Base-by-base conservation (phyloP, 1,284 basidiomycete genomes). In the Irpex rosettiformis region DNA sequence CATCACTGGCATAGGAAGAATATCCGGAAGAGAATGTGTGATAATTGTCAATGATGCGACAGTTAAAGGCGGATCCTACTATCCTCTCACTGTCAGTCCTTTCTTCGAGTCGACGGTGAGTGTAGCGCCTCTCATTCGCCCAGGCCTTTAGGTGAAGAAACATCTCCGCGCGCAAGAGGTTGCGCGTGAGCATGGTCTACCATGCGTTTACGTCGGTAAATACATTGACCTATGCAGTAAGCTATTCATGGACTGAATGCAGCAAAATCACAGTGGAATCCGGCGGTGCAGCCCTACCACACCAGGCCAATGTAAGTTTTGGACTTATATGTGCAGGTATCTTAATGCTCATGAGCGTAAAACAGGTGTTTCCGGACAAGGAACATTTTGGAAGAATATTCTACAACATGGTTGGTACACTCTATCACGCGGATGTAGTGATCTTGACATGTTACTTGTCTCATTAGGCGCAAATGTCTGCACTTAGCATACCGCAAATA, bases 331-430 rank as follows among this genome's bases (percentile, higher is more conserved):
- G 27, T 21, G 49, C 52, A 7, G 5, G 18, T 3, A 42, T 51
- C 16, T 1, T 16, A 24, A 24, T 55, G 6, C 42, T 47, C 11
- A 22, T 40, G 40, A 21, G 28, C 11, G 27, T 3, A 67, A 67
- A 52, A 25, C 22, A 82, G 79, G 80, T 87, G 4, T 94, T 94
- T 70, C 91, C 91, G 7, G 93, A 94, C 75, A 89, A 86, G 69
- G 89, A 96, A 67, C 94, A 98, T 72, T 98, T 98, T 69, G 95
- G 95, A 7, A 83, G 94, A 11, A 97, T 98, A 70, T 98, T 98
- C 75, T 97, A 95, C 73, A 97, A 98, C 69, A 97, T 96, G 93
- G 94, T 90, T 59, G 75, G 65, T 7, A 27, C 45, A 24, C 22
- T 54, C 27, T 54, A 10, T 42, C 24, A 47, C 8, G 16, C n/a